phyloP scores from a whole-genome alignment of 2,329 filamentous ascomycete genomes.

The Orbilia oligospora region DNA sequence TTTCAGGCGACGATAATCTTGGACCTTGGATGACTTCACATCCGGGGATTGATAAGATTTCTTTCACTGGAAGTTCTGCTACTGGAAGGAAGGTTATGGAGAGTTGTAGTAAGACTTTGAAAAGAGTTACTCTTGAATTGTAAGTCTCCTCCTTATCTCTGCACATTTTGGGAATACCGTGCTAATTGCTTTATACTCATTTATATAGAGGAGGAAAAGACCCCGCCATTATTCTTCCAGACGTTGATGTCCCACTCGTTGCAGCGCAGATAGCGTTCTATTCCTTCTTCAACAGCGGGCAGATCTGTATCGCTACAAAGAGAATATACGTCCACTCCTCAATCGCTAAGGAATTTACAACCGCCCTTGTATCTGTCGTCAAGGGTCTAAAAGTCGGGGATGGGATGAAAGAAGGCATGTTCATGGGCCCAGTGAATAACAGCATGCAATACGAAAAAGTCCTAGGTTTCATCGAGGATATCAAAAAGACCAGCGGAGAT shows the following conservation, averaged over 20 bases:
- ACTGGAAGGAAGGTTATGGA: slow-evolving; percentile 76
- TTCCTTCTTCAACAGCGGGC: slow-evolving; percentile 74
- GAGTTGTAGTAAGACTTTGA: slow-evolving; percentile 73
- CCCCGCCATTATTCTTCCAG: slow-evolving; percentile 73
- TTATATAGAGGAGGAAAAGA: slow-evolving; percentile 73
- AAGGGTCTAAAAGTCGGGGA: slow-evolving; percentile 69
- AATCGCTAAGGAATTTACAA: slow-evolving; percentile 71
- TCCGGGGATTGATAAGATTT: slow-evolving; percentile 72
- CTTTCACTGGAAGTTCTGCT: slow-evolving; percentile 75
- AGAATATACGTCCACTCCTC: slow-evolving; percentile 73
- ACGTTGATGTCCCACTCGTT: slow-evolving; percentile 72
- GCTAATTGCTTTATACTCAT: not conserved
- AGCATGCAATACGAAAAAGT: slow-evolving; percentile 63
- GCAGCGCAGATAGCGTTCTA: slow-evolving; percentile 70
- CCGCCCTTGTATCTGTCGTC: slow-evolving; percentile 69
- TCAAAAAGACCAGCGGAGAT: slow-evolving; percentile 61
- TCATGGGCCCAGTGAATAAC: slow-evolving; percentile 63
- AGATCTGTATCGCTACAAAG: slow-evolving; percentile 72
- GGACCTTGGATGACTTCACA: slow-evolving; percentile 75
- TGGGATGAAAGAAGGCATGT: slow-evolving; percentile 65
- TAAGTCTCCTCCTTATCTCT: slow-evolving; percentile 42
- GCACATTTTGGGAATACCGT: not conserved
- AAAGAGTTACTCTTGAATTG: slow-evolving; percentile 75
- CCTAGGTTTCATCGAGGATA: slow-evolving; percentile 62
- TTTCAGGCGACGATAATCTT: slow-evolving; percentile 75